Evolutionary conservation across 495 filamentous ascomycete species (phyloP).

Genomic region (Hypoxylon cercidicola): DNA sequence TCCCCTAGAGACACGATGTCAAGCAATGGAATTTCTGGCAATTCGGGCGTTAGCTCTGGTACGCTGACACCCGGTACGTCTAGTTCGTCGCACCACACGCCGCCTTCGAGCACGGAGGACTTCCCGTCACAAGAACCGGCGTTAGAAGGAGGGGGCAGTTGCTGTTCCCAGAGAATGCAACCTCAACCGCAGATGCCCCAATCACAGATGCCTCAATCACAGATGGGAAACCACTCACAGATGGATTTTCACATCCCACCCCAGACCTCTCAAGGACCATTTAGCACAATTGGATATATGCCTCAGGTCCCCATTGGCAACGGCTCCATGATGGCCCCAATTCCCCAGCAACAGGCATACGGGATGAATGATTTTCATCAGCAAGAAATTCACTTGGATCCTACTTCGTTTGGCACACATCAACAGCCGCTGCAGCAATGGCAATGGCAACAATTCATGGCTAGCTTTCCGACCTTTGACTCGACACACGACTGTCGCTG

Average conservation of each 20-base stretch:
- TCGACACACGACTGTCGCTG: constrained; percentile 68
- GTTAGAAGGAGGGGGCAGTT: constrained; percentile 16
- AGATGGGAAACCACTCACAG: constrained; percentile 14
- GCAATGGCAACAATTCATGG: constrained; percentile 51
- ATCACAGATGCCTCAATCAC: too few species aligned
- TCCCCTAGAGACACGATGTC: constrained; percentile 26
- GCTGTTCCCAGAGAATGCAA: constrained; percentile 35
- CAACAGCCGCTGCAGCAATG: constrained; percentile 53
- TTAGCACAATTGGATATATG: constrained; percentile 22
- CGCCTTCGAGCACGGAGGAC: constrained; percentile 24
- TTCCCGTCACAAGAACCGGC: constrained; percentile 27
- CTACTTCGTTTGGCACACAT: constrained; percentile 52
- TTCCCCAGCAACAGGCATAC: constrained; percentile 21
- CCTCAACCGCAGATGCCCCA: constrained; percentile 17
- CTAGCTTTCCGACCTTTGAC: constrained; percentile 23
- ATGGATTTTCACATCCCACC: constrained; percentile 25
- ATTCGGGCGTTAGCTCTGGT: constrained; percentile 28
- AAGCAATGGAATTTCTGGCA: constrained; percentile 25
- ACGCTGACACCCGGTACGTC: constrained; percentile 31
- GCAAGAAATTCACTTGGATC: constrained; percentile 45
- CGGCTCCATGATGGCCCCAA: constrained; percentile 17
- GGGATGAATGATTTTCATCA: constrained; percentile 30
- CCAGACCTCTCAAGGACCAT: constrained; percentile 13
- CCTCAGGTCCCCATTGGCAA: constrained; percentile 17
- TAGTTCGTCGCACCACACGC: constrained; percentile 34